Evolutionary conservation across 495 filamentous ascomycete species (phyloP).

Genomic region (Paragyromitra xinjiangensis): DNA sequence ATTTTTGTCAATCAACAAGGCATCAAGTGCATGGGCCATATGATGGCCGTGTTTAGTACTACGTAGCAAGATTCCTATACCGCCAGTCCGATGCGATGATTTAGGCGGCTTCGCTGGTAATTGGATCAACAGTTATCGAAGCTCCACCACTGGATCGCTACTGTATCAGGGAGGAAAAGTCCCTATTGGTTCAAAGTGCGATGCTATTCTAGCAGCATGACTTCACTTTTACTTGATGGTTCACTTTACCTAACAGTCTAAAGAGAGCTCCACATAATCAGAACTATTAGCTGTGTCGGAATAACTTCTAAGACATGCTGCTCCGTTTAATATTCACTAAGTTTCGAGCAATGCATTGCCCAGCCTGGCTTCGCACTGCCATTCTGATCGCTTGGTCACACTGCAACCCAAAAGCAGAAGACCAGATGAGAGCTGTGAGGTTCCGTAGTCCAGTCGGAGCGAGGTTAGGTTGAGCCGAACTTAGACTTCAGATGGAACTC

Average conservation of each 20-base stretch:
- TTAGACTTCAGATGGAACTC: background rate
- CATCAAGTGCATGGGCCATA: conserved; percentile 14
- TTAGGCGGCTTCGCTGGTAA: background rate
- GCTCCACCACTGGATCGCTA: conserved; percentile 2
- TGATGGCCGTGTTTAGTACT: conserved; percentile 19
- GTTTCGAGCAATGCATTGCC: background rate
- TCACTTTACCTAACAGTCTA: conserved; percentile 43
- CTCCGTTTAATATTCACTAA: background rate
- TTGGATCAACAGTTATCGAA: conserved; percentile 6
- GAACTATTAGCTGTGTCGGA: background rate
- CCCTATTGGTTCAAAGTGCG: conserved; percentile 7
- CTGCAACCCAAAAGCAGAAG: background rate
- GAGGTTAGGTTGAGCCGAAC: background rate
- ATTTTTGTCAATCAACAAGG: conserved; percentile 1
- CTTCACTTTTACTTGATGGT: background rate
- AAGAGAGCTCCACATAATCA: background rate
- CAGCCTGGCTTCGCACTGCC: background rate
- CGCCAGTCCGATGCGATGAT: background rate
- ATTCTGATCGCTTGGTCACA: background rate
- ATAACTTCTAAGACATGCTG: conserved; percentile 1
- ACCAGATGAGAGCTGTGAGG: conserved; percentile 8
- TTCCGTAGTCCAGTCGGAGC: conserved; percentile 1
- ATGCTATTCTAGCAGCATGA: background rate
- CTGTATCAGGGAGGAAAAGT: conserved; percentile 11
- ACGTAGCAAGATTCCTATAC: conserved; percentile 8